Conservation (phyloP, 2,329 filamentous ascomycete genomes). For the Arthrobotrys iridis region DNA sequence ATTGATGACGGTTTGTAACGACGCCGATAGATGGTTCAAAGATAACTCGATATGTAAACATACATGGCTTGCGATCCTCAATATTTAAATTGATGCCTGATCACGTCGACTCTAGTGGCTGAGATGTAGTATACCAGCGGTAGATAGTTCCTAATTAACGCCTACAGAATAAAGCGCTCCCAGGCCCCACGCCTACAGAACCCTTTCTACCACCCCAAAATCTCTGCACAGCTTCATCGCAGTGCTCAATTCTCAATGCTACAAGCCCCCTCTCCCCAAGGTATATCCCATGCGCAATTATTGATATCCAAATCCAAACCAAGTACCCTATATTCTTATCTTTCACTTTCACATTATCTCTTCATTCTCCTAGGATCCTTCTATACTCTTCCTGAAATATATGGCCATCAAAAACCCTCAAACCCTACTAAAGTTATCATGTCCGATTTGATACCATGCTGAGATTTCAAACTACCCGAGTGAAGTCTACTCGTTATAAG, state of each 20-base stretch:
- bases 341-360: neutral
- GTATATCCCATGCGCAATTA: conserved; percentile 37
- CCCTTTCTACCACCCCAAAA: conserved; percentile 14
- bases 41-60: no score
- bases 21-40: no score
- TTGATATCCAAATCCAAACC: conserved; percentile 34
- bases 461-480: conserved; percentile 65
- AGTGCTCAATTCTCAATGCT: conserved; percentile 43
- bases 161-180: no score
- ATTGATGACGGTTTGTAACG: no score
- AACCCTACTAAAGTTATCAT: conserved; percentile 68
- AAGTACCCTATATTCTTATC: conserved; percentile 18
- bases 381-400: conserved; percentile 1
- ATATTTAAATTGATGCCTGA: no score
- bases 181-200: conserved; percentile 13
- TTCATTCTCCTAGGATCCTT: neutral
- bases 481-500: conserved; percentile 74
- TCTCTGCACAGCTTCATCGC: neutral
- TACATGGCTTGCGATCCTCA: no score
- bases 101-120: no score
- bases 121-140: no score
- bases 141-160: no score
- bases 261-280: conserved; percentile 36
- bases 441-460: conserved; percentile 67
- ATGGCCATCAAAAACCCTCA: conserved; percentile 36